phyloP scores from a whole-genome alignment of 1,139 yeast species.

The Tardiomyces blankii region DNA sequence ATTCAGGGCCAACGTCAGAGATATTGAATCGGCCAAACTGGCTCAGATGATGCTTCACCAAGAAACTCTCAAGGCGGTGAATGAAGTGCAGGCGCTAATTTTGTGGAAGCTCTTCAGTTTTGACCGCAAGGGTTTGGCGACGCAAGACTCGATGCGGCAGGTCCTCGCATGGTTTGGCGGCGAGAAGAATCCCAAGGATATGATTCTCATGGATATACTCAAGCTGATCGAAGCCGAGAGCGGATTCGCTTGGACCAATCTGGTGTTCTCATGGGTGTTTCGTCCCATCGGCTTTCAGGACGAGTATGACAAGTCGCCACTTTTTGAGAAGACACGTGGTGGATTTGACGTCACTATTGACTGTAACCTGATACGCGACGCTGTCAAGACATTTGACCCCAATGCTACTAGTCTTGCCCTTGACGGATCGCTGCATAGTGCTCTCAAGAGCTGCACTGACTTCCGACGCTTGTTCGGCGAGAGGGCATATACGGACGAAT shows the following conservation, averaged over 20 bases:
- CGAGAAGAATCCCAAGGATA: slow-evolving; percentile 48
- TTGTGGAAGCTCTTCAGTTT: slow-evolving; percentile 21
- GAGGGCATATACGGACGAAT: slow-evolving; percentile 19
- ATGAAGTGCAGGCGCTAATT: slow-evolving; percentile 8
- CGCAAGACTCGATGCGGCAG: slow-evolving; percentile 34
- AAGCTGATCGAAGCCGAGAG: slow-evolving; percentile 43
- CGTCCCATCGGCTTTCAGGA: slow-evolving; percentile 21
- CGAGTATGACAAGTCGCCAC: slow-evolving; percentile 19
- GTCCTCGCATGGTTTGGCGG: slow-evolving; percentile 51
- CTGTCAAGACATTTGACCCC: slow-evolving; percentile 32
- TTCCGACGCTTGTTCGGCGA: slow-evolving; percentile 2
- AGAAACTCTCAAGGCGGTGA: slow-evolving; percentile 15
- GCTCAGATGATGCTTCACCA: slow-evolving; percentile 58
- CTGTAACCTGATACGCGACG: slow-evolving; percentile 38
- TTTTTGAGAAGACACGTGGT: slow-evolving; percentile 38
- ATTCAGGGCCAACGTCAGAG: slow-evolving; percentile 27
- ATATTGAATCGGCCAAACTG: slow-evolving; percentile 40
- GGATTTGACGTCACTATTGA: slow-evolving; percentile 47
- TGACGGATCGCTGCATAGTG: background rate
- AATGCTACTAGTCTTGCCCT: slow-evolving; percentile 3
- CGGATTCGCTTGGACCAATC: slow-evolving; percentile 46
- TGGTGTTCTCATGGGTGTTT: slow-evolving; percentile 58
- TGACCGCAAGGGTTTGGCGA: slow-evolving; percentile 40
- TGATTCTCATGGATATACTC: slow-evolving; percentile 45
- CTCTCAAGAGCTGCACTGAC: slow-evolving; percentile 2